phyloP scores from a whole-genome alignment of 495 filamentous ascomycete species.

The Penicillium roqueforti region DNA sequence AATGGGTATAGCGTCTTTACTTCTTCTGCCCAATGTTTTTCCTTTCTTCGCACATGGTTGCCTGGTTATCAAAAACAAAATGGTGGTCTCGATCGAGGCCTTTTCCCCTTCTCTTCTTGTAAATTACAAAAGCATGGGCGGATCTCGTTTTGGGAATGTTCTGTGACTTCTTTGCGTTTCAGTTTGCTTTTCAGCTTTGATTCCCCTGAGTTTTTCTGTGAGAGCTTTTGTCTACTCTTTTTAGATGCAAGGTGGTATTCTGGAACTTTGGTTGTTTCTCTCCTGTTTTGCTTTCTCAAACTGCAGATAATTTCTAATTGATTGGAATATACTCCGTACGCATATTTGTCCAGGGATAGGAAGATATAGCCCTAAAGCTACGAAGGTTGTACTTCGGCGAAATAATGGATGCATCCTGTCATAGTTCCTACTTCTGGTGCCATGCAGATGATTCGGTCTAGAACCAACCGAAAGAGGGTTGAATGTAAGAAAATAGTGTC shows the following conservation, averaged over 20 bases:
- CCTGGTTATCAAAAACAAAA: slow-evolving; percentile 15
- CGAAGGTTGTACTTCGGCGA: too few species aligned
- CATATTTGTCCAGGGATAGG: not conserved
- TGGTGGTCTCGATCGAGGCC: slow-evolving; percentile 12
- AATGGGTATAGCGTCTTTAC: not conserved
- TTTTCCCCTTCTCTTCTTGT: slow-evolving; percentile 25
- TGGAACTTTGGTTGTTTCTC: slow-evolving; percentile 8
- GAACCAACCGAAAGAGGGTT: not conserved
- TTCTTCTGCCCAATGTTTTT: slow-evolving; percentile 3
- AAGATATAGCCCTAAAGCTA: not conserved
- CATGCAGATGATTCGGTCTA: slow-evolving; percentile 15
- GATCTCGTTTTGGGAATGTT: slow-evolving; percentile 27
- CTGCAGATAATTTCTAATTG: slow-evolving; percentile 23
- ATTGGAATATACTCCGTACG: slow-evolving; percentile 7
- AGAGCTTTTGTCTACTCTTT: slow-evolving; percentile 10
- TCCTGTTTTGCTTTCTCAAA: slow-evolving; percentile 7
- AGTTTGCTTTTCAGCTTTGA: slow-evolving; percentile 20
- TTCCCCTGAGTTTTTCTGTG: slow-evolving; percentile 20
- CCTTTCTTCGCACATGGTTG: slow-evolving; percentile 14
- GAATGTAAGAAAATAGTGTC: not conserved
- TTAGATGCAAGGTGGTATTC: slow-evolving; percentile 28
- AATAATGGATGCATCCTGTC: not conserved
- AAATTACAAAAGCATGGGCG: slow-evolving; percentile 47
- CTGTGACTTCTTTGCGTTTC: slow-evolving; percentile 19
- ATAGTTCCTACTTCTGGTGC: slow-evolving; percentile 8